Evolutionary conservation across 805 yeast species (phyloP).

Genomic region (Saturnispora saitoi): DNA sequence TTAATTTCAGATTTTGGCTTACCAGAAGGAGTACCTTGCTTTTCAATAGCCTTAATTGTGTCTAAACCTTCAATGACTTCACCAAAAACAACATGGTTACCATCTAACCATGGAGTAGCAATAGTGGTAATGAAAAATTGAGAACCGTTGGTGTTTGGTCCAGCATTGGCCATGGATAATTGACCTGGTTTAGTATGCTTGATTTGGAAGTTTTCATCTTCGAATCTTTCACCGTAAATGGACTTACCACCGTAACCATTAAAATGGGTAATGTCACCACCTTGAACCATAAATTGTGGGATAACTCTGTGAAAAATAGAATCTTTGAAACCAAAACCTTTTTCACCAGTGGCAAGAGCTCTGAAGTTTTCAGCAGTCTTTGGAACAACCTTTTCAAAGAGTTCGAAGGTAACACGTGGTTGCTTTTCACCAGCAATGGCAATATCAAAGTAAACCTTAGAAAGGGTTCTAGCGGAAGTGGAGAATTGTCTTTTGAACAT

Average conservation of each 20-base stretch:
- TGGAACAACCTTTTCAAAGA: slow-evolving; percentile 87
- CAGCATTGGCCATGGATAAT: slow-evolving; percentile 96
- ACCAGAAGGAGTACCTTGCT: slow-evolving; percentile 43
- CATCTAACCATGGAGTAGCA: slow-evolving; percentile 81
- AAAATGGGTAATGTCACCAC: slow-evolving; percentile 76
- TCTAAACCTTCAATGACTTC: slow-evolving; percentile 82
- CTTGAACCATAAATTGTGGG: slow-evolving; percentile 95
- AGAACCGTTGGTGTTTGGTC: slow-evolving; percentile 96
- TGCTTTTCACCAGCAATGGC: slow-evolving; percentile 44
- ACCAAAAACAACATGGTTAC: slow-evolving; percentile 92
- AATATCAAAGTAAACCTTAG: slow-evolving; percentile 51
- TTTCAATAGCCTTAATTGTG: slow-evolving; percentile 77
- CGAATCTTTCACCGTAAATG: slow-evolving; percentile 70
- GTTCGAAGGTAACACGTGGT: slow-evolving; percentile 66
- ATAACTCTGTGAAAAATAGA: slow-evolving; percentile 93
- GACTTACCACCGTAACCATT: slow-evolving; percentile 91
- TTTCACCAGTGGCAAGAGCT: slow-evolving; percentile 81
- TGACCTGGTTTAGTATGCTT: slow-evolving; percentile 73
- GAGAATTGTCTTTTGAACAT: slow-evolving; percentile 41
- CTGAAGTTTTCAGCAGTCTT: slow-evolving; percentile 96
- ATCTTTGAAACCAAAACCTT: slow-evolving; percentile 82
- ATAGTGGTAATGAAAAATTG: slow-evolving; percentile 95
- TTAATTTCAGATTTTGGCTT: slow-evolving; percentile 39
- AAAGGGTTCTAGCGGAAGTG: slow-evolving; percentile 34
- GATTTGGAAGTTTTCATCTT: slow-evolving; percentile 66